Evolutionary conservation across 2,329 filamentous ascomycete genomes (phyloP).

Genomic region (Colletotrichum tropicicola): DNA sequence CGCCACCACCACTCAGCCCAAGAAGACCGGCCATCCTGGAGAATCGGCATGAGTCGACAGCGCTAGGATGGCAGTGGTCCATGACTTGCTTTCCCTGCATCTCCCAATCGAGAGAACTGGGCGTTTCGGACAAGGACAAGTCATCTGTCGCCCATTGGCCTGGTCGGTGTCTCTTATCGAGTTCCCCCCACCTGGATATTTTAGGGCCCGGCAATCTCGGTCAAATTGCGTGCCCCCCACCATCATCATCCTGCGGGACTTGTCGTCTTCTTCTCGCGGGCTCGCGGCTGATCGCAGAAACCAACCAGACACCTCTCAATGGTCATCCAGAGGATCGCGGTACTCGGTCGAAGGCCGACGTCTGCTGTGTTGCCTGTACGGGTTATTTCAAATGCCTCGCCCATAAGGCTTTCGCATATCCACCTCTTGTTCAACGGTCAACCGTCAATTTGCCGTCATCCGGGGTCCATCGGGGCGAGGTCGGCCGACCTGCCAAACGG

Average conservation of each 20-base stretch:
- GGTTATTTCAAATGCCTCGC: not conserved
- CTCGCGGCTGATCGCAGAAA: conserved; percentile 12
- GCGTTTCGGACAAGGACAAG: conserved; percentile 24
- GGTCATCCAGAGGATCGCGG: conserved; percentile 21
- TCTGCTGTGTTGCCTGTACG: not conserved
- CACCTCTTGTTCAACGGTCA: not conserved
- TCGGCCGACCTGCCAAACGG: conserved; percentile 17
- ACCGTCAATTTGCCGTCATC: not conserved
- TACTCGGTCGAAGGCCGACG: conserved; percentile 16
- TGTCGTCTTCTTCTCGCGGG: conserved; percentile 13
- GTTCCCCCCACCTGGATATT: conserved; percentile 23
- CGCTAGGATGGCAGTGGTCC: conserved; percentile 11
- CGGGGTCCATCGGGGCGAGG: conserved; percentile 6
- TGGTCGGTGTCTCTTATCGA: conserved; percentile 22
- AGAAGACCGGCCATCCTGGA: conserved; percentile 15
- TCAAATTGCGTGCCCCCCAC: conserved; percentile 28
- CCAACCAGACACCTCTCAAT: conserved; percentile 21
- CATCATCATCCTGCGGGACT: conserved; percentile 9
- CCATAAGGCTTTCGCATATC: not conserved
- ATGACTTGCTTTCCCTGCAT: conserved; percentile 24
- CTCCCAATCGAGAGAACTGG: conserved; percentile 12
- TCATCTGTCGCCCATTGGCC: conserved; percentile 8
- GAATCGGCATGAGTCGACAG: conserved; percentile 20
- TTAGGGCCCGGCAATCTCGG: conserved; percentile 31
- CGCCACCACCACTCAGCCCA: conserved; percentile 7